These are phyloP conservation scores for Podospora pseudocomata DNA, from an alignment of 495 filamentous ascomycete species.

Conservation along the genomic window DNA sequence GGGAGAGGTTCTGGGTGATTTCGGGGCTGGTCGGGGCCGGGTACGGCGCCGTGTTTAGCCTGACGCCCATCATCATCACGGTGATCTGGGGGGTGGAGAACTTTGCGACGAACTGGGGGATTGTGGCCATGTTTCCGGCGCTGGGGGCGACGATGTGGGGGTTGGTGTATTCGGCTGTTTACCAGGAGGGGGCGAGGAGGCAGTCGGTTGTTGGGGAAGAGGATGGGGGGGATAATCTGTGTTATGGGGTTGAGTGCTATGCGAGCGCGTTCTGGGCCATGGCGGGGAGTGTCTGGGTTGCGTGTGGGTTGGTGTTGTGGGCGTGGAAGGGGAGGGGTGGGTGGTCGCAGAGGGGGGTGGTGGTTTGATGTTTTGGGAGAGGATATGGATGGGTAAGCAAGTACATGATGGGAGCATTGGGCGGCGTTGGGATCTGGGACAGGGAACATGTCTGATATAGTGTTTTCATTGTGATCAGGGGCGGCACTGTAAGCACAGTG, in stretches of 20 bases:
- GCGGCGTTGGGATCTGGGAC: background rate
- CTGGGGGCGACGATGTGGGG: slow-evolving; percentile 83
- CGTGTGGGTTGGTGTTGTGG: slow-evolving; percentile 65
- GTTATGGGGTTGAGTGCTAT: slow-evolving; percentile 78
- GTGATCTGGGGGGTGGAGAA: slow-evolving; percentile 98
- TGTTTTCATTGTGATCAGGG: background rate
- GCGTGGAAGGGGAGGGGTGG: slow-evolving; percentile 76
- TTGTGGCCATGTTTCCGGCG: slow-evolving; percentile 87
- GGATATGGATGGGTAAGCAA: background rate
- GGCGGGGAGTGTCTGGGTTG: slow-evolving; percentile 71
- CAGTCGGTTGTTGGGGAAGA: slow-evolving; percentile 22
- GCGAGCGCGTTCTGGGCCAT: slow-evolving; percentile 75
- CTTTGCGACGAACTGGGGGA: slow-evolving; percentile 97
- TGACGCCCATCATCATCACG: slow-evolving; percentile 84
- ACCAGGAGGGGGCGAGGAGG: slow-evolving; percentile 58
- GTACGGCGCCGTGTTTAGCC: slow-evolving; percentile 86
- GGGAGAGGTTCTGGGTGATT: slow-evolving; percentile 71
- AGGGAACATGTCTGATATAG: background rate
- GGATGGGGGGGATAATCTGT: slow-evolving; percentile 49
- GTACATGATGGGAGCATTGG: background rate
- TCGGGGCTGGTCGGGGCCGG: slow-evolving; percentile 79
- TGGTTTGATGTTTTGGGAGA: slow-evolving; percentile 44
- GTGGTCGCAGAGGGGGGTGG: slow-evolving; percentile 75
- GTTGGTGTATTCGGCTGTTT: slow-evolving; percentile 72
- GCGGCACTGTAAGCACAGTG: background rate